A percentile compares a stretch with the other conserved stretches of the same genome.
Conservation (phyloP, 768 basidiomycete genomes). For the Hericium rajendrae region DNA sequence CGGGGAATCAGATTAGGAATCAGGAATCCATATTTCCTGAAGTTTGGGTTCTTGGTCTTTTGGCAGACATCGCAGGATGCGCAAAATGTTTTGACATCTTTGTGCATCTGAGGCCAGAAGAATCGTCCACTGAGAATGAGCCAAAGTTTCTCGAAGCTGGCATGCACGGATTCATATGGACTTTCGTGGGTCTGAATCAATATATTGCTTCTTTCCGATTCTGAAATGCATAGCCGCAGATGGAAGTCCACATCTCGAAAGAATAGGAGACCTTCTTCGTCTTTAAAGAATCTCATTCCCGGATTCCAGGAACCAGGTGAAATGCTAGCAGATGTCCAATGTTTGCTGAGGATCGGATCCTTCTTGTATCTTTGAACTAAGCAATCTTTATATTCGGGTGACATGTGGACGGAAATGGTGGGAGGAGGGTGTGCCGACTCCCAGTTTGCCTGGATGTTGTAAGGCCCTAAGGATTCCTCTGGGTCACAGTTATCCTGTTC, state of each 20-base stretch:
- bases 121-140: neutral
- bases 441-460: too few species aligned
- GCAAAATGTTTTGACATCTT: constrained; percentile 1
- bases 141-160: constrained; percentile 1
- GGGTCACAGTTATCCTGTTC: too few species aligned
- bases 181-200: constrained; percentile 7
- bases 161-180: constrained; percentile 4
- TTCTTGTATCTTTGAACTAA: too few species aligned
- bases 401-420: too few species aligned
- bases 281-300: neutral
- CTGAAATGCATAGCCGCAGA: constrained; percentile 11
- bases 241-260: constrained; percentile 5
- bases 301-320: neutral
- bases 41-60: constrained; percentile 4
- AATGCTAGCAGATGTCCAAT: too few species aligned
- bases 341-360: too few species aligned
- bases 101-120: constrained; percentile 3
- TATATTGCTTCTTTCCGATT: neutral
- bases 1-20: constrained; percentile 5
- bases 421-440: too few species aligned
- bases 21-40: constrained; percentile 1
- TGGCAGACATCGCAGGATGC: constrained; percentile 10
- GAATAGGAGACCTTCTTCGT: neutral
- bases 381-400: too few species aligned
- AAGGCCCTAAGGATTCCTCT: too few species aligned